Percentiles rank a stretch among this genome's conserved stretches.
Evolutionary conservation across 2,329 filamentous ascomycete species (phyloP).

Genomic region (Epichloe hybrida): DNA sequence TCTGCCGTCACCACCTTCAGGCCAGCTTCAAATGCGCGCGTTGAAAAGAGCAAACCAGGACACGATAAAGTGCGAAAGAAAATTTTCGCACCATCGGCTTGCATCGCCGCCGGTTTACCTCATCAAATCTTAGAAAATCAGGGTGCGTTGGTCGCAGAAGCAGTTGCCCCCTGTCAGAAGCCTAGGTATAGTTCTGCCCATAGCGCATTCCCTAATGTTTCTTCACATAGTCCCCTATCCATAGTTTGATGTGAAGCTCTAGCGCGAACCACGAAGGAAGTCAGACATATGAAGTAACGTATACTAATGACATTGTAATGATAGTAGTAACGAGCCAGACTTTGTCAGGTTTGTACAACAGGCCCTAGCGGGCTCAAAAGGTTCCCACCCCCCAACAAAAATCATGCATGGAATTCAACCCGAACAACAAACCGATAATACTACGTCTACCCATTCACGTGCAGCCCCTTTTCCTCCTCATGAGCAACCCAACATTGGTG

Average conservation of each 20-base stretch:
- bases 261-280: neutral
- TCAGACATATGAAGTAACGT: neutral
- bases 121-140: neutral
- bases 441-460: neutral
- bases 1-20: neutral
- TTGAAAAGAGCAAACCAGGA: neutral
- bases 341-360: neutral
- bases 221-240: neutral
- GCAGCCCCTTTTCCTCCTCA: neutral
- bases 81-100: neutral
- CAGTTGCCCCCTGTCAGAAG: neutral
- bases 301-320: neutral
- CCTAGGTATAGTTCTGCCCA: neutral
- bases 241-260: neutral
- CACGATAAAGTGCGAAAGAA: neutral
- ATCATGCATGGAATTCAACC: neutral
- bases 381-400: neutral
- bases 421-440: neutral
- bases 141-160: neutral
- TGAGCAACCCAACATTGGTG: neutral
- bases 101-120: neutral
- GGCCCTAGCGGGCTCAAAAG: neutral
- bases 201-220: neutral
- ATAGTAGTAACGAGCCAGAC: neutral
- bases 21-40: neutral